Evolutionary conservation across 164 flowering plant genomes (phyloP).

Genomic region (Taxillus chinensis): DNA sequence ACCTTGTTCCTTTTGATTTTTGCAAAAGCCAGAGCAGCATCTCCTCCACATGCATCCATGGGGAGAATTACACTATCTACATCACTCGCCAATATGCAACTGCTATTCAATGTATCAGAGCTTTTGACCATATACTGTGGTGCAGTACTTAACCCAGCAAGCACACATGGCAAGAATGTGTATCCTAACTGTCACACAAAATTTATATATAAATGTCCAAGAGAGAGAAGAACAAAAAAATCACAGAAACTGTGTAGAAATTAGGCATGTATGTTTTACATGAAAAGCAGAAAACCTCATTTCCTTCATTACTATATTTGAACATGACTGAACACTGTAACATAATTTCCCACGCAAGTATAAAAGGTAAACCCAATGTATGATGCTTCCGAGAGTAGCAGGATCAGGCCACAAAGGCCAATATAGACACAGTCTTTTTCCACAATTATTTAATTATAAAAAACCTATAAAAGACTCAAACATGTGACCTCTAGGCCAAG

Average conservation of each 20-base stretch:
- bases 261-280: too few species aligned
- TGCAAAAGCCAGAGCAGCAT: conserved; percentile 74
- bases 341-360: too few species aligned
- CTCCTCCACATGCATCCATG: conserved; percentile 69
- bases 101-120: conserved; percentile 18
- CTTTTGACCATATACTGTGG: conserved; percentile 52
- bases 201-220: neutral
- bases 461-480: too few species aligned
- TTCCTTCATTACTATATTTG: too few species aligned
- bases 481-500: too few species aligned
- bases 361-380: too few species aligned
- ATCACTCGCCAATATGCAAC: conserved; percentile 50
- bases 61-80: conserved; percentile 80
- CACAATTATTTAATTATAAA: too few species aligned
- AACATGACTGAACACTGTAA: too few species aligned
- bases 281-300: too few species aligned
- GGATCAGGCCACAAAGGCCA: too few species aligned
- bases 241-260: neutral
- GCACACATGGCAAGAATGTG: conserved; percentile 87
- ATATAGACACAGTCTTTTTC: too few species aligned
- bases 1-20: conserved; percentile 43
- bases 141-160: conserved; percentile 76
- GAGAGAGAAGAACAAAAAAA: neutral
- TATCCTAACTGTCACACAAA: conserved; percentile 51
- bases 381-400: too few species aligned